phyloP scores from a whole-genome alignment of 495 filamentous ascomycete genomes.

The Aspergillus bridgeri region DNA sequence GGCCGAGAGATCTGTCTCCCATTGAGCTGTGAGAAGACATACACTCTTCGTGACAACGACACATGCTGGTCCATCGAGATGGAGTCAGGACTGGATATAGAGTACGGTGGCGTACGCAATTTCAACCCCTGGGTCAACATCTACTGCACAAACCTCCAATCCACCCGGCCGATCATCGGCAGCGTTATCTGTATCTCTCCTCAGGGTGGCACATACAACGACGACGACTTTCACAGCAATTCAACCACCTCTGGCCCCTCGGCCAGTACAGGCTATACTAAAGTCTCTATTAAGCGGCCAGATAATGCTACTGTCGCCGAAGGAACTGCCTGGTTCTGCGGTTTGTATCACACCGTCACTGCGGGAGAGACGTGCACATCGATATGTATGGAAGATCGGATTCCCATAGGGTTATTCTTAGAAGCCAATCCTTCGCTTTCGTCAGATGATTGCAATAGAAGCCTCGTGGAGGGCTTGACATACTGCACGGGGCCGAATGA shows the following conservation, averaged over 20 bases:
- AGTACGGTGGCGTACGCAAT: neutral
- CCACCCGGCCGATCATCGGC: neutral
- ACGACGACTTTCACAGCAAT: neutral
- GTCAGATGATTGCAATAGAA: neutral
- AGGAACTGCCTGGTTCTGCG: conserved; percentile 1
- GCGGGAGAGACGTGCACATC: conserved; percentile 11
- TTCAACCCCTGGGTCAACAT: conserved; percentile 17
- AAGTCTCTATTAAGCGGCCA: neutral
- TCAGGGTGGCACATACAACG: conserved; percentile 6
- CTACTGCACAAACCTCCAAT: conserved; percentile 14
- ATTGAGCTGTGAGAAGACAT: conserved; percentile 3
- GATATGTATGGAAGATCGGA: conserved; percentile 11
- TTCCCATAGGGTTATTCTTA: conserved; percentile 8
- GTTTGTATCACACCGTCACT: neutral
- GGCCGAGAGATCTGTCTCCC: neutral
- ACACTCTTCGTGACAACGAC: conserved; percentile 8
- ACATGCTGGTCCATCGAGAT: conserved; percentile 10
- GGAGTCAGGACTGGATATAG: neutral
- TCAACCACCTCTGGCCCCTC: neutral
- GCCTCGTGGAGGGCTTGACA: conserved; percentile 5
- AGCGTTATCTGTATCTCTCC: conserved; percentile 13
- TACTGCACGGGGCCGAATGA: conserved; percentile 13
- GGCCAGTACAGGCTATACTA: neutral
- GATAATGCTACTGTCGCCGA: neutral
- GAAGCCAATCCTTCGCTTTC: conserved; percentile 13